Conservation (phyloP, 345 rosid species). For the Clausena lansium region DNA sequence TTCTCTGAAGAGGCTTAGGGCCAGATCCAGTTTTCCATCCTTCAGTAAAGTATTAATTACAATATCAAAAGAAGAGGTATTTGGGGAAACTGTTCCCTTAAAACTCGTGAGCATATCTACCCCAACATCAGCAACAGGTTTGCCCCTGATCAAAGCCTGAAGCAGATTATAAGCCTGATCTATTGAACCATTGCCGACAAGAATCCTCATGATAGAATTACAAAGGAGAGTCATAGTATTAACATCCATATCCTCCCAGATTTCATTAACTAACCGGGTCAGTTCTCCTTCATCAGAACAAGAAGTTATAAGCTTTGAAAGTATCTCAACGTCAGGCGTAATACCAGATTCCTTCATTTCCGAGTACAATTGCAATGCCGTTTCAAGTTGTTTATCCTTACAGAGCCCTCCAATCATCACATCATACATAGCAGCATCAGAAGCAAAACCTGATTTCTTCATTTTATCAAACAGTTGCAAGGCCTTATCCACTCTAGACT, state of each 20-base stretch:
- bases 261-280: conserved; percentile 35
- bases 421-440: conserved; percentile 60
- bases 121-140: conserved; percentile 23
- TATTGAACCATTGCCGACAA: conserved; percentile 33
- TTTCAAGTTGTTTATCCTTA: conserved; percentile 44
- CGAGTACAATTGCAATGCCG: conserved; percentile 53
- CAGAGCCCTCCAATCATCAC: conserved; percentile 72
- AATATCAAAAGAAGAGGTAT: conserved; percentile 39
- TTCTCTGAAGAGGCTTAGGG: conserved; percentile 52
- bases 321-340: conserved; percentile 53
- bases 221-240: conserved; percentile 47
- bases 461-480: conserved; percentile 59
- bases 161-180: conserved; percentile 59
- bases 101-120: conserved; percentile 30
- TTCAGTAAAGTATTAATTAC: conserved; percentile 55
- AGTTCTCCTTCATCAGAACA: conserved; percentile 51
- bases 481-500: conserved; percentile 61
- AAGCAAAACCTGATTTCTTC: conserved; percentile 50
- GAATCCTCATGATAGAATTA: conserved; percentile 44
- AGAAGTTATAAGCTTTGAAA: conserved; percentile 55
- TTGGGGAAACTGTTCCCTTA: conserved; percentile 37
- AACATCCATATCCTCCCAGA: conserved; percentile 39
- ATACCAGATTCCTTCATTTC: conserved; percentile 57
- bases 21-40: conserved; percentile 52
- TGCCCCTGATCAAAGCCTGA: conserved; percentile 35